phyloP scores from a whole-genome alignment of 2,329 filamentous ascomycete species.

The Cladosporium halotolerans region DNA sequence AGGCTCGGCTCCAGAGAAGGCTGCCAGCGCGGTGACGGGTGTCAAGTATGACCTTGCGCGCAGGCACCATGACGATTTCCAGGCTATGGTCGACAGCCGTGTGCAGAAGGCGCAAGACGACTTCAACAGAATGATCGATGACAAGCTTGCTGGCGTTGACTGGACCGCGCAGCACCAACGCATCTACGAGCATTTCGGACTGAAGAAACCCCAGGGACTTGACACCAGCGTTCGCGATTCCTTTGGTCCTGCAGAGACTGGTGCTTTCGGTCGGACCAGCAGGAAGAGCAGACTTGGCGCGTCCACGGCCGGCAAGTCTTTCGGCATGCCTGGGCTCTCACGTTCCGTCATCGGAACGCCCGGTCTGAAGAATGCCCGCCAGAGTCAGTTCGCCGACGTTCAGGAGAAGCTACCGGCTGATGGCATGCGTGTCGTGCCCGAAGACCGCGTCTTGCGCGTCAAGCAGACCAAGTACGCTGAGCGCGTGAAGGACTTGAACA shows the following conservation, averaged over 20 bases:
- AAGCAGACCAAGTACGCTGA: constrained; percentile 78
- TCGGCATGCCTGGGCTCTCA: constrained; percentile 64
- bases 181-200: constrained; percentile 95
- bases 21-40: constrained; percentile 2
- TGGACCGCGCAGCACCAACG: constrained; percentile 90
- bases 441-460: constrained; percentile 71
- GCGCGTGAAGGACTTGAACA: constrained; percentile 73
- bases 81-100: constrained; percentile 32
- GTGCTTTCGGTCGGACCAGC: constrained; percentile 49
- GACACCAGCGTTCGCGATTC: constrained; percentile 30
- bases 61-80: constrained; percentile 57
- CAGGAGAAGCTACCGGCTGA: constrained; percentile 43
- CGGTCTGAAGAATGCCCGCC: constrained; percentile 44
- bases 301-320: constrained; percentile 35
- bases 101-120: constrained; percentile 80
- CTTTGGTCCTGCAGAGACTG: constrained; percentile 20
- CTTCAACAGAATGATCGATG: constrained; percentile 89
- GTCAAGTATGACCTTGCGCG: constrained; percentile 28
- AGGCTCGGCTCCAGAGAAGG: constrained; percentile 1
- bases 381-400: constrained; percentile 35
- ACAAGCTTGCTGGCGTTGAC: constrained; percentile 80
- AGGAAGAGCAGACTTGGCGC: constrained; percentile 36
- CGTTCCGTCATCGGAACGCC: constrained; percentile 84
- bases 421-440: constrained; percentile 47
- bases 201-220: constrained; percentile 44